These are phyloP conservation scores for Cadophora malorum DNA, from an alignment of 2,329 filamentous ascomycete species.

Conservation along the genomic window DNA sequence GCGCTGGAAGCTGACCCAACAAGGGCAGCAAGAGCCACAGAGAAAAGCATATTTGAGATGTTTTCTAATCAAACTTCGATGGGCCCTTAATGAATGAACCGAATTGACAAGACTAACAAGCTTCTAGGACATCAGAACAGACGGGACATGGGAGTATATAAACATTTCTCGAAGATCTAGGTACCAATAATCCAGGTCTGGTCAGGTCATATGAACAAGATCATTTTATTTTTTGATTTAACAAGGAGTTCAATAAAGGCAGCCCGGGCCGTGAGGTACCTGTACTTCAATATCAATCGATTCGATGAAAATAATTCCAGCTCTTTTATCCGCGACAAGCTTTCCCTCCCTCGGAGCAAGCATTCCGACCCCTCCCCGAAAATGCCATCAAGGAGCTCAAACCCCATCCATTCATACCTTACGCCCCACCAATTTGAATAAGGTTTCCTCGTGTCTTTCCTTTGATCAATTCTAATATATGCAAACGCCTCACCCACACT, in stretches of 20 bases:
- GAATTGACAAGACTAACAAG: background rate
- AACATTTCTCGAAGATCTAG: background rate
- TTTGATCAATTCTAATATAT: background rate
- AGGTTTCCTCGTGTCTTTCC: slow-evolving; percentile 1
- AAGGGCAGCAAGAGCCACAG: slow-evolving; percentile 36
- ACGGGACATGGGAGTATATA: background rate
- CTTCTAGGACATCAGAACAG: background rate
- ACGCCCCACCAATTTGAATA: background rate
- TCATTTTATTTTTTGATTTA: background rate
- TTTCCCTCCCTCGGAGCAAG: slow-evolving; percentile 12
- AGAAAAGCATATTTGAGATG: slow-evolving; percentile 36
- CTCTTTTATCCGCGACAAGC: slow-evolving; percentile 17
- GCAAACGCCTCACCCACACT: background rate
- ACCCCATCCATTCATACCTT: slow-evolving; percentile 1
- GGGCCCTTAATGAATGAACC: too few species aligned
- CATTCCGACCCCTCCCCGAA: slow-evolving; percentile 3
- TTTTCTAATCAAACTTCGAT: background rate
- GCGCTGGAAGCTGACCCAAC: slow-evolving; percentile 47
- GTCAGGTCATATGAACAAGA: slow-evolving; percentile 10
- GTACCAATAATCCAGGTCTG: background rate
- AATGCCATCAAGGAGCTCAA: background rate
- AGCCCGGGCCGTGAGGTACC: slow-evolving; percentile 14
- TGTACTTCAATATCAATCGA: background rate
- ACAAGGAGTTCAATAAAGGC: slow-evolving; percentile 1
- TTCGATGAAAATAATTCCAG: slow-evolving; percentile 7